phyloP scores from a whole-genome alignment of 1,139 yeast species.

The Yamadazyma trypodendri region DNA sequence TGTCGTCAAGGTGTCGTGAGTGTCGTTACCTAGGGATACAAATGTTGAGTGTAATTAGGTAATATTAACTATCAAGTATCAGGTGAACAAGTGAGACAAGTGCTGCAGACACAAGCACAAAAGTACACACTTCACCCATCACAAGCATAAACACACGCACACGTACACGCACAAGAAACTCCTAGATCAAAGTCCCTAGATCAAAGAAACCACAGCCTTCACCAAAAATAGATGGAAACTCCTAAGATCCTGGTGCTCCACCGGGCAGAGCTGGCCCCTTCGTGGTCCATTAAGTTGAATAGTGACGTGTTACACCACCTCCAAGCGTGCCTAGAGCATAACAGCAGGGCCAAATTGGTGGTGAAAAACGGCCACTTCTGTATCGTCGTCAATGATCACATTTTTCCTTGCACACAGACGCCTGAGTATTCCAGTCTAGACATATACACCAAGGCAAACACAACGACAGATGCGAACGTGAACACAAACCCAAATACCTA shows the following conservation, averaged over 20 bases:
- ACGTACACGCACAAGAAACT: too few species aligned
- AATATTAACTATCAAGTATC: too few species aligned
- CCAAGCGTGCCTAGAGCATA: conserved; percentile 16
- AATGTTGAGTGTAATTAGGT: too few species aligned
- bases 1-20: too few species aligned
- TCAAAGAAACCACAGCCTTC: too few species aligned
- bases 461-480: too few species aligned
- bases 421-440: conserved; percentile 41
- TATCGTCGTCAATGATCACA: conserved; percentile 28
- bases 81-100: too few species aligned
- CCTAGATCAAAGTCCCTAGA: neutral
- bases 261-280: neutral
- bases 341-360: conserved; percentile 28
- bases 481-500: conserved; percentile 21
- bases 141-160: too few species aligned
- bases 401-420: conserved; percentile 33
- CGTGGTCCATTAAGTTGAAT: conserved; percentile 22
- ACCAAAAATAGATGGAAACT: neutral
- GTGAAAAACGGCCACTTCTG: conserved; percentile 38
- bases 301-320: conserved; percentile 25
- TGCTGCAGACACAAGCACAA: too few species aligned
- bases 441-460: conserved; percentile 20
- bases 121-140: too few species aligned
- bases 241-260: neutral
- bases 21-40: too few species aligned